Conservation (phyloP, 108 stramenopile species). For the Pseudonitzschia delicatissima region DNA sequence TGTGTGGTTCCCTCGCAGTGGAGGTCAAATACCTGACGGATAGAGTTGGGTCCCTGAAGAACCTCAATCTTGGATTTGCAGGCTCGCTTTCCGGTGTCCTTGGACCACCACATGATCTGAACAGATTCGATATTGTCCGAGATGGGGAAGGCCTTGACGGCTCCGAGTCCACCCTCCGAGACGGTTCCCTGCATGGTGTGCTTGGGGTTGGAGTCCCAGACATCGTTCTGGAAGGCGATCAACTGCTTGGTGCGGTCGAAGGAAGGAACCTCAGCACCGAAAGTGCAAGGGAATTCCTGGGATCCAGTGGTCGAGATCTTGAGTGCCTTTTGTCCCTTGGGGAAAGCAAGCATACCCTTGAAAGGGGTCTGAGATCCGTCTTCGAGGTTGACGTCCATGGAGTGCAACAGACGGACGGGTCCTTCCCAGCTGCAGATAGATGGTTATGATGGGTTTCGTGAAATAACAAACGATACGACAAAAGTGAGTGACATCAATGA, state of each 20-base stretch:
- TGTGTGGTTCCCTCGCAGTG: constrained; percentile 64
- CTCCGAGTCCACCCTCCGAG: constrained; percentile 29
- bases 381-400: constrained; percentile 57
- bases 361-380: constrained; percentile 60
- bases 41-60: constrained; percentile 67
- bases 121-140: constrained; percentile 58
- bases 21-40: constrained; percentile 59
- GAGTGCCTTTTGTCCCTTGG: constrained; percentile 51
- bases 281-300: constrained; percentile 56
- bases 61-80: constrained; percentile 65
- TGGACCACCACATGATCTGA: constrained; percentile 63
- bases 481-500: no score
- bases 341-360: constrained; percentile 66
- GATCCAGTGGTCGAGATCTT: constrained; percentile 54
- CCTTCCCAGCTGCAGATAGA: constrained; percentile 56
- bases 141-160: constrained; percentile 61
- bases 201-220: constrained; percentile 55
- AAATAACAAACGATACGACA: no score
- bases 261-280: constrained; percentile 55
- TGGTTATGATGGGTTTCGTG: no score
- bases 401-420: constrained; percentile 62
- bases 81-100: constrained; percentile 66
- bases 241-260: constrained; percentile 55
- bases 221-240: constrained; percentile 43
- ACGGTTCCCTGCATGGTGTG: constrained; percentile 49